These are phyloP conservation scores for Oleoguttula mirabilis DNA, from an alignment of 495 filamentous ascomycete genomes.

Conservation along the genomic window DNA sequence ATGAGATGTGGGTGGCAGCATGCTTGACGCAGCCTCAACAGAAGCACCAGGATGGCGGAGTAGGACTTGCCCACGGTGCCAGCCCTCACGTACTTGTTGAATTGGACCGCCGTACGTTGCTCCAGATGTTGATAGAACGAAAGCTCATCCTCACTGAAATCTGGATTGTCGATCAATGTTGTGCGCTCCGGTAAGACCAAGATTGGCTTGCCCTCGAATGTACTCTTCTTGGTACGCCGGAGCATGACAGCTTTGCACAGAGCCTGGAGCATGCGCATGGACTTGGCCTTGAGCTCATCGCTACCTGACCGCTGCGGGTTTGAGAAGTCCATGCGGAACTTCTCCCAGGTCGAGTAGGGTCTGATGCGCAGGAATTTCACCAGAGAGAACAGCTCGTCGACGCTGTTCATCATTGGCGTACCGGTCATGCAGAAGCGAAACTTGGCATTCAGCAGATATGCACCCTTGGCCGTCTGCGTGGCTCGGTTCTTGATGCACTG, in stretches of 20 bases:
- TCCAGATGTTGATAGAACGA: conserved; percentile 65
- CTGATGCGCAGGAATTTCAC: conserved; percentile 69
- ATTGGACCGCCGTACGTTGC: conserved; percentile 48
- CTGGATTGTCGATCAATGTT: conserved; percentile 50
- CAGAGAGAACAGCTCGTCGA: conserved; percentile 71
- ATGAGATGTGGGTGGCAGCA: conserved; percentile 93
- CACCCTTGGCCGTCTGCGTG: conserved; percentile 54
- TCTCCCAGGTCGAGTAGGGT: conserved; percentile 58
- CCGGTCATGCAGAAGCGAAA: conserved; percentile 81
- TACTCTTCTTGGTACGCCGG: conserved; percentile 70
- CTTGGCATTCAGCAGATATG: conserved; percentile 46
- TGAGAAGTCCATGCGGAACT: conserved; percentile 44
- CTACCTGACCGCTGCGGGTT: conserved; percentile 38
- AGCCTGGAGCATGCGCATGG: conserved; percentile 61
- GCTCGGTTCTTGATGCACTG: conserved; percentile 84
- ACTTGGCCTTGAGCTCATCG: conserved; percentile 11
- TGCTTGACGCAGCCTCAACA: conserved; percentile 82
- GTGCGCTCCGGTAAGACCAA: conserved; percentile 59
- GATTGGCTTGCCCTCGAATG: conserved; percentile 78
- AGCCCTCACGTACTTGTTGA: conserved; percentile 66
- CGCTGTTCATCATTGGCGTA: conserved; percentile 88
- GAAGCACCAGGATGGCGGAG: conserved; percentile 68
- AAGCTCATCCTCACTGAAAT: conserved; percentile 63
- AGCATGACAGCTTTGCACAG: conserved; percentile 77
- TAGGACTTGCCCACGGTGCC: conserved; percentile 70